A percentile compares a stretch with the other conserved stretches of the same genome.
phyloP scores from a whole-genome alignment of 2,329 filamentous ascomycete species.

The Coleophoma cylindrospora region DNA sequence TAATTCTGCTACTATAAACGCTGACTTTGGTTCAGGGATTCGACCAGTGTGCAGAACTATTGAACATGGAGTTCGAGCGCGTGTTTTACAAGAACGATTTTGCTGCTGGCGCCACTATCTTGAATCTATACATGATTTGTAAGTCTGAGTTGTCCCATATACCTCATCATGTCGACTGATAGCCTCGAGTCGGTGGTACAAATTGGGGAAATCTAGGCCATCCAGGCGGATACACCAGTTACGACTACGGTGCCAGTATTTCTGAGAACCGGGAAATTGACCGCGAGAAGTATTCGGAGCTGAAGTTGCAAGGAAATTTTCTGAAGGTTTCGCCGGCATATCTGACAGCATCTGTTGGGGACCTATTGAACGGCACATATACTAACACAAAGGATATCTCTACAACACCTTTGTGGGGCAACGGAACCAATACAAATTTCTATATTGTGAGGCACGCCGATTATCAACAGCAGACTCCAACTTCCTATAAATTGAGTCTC shows the following conservation, averaged over 20 bases:
- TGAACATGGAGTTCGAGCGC: conserved; percentile 70
- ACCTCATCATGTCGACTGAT: too few species aligned
- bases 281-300: conserved; percentile 74
- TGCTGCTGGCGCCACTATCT: conserved; percentile 59
- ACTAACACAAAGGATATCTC: conserved; percentile 42
- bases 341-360: conserved; percentile 51
- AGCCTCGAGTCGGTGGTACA: conserved; percentile 55
- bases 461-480: conserved; percentile 53
- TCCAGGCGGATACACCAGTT: conserved; percentile 56
- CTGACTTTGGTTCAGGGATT: conserved; percentile 41
- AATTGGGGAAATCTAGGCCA: conserved; percentile 81
- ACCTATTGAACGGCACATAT: conserved; percentile 37
- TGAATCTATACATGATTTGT: conserved; percentile 71
- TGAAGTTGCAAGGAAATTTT: conserved; percentile 74
- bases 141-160: not conserved
- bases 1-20: not conserved
- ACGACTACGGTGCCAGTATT: conserved; percentile 57
- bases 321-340: conserved; percentile 68
- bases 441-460: conserved; percentile 64
- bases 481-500: conserved; percentile 59
- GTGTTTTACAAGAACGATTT: conserved; percentile 77
- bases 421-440: conserved; percentile 50
- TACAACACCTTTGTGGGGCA: conserved; percentile 55
- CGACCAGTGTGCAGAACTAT: conserved; percentile 57
- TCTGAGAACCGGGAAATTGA: conserved; percentile 63